Base-by-base conservation (phyloP, 2,329 filamentous ascomycete genomes). In the Gyromitra esculenta region DNA sequence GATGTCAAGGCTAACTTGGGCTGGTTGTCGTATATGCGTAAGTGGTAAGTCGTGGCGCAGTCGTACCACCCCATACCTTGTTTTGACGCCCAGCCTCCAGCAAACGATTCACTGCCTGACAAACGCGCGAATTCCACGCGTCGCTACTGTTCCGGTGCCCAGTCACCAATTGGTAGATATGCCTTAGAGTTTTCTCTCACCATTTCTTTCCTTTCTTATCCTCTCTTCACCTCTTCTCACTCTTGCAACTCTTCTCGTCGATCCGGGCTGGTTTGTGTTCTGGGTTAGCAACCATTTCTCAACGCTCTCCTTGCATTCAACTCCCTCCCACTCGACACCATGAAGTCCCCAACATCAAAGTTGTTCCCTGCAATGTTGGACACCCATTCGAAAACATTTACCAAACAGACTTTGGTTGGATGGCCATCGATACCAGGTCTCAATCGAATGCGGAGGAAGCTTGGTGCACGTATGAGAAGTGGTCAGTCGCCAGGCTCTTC, bases 391-490 rank as follows among this genome's bases (percentile, higher is more conserved):
- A 63, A 67, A 63, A 60, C 75, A n/a, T 77, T 77, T 50, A 77
- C 71, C 57, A 77, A 77, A 68, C 73, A 78, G 62, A 76, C 66
- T 25, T 76, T 76, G 18, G 21, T 81, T 41, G 80, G 79, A 65
- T 81, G 80, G 80, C 78, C 80, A 21, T 78, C 80, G 59, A 75
- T 81, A 66, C 78, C 79, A 31, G 80, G 78, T 41, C 73, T 80
- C 59, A 78, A 79, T 60, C 72, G 80, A 45, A 76, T 81, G 72
- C 78, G 79, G 71, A 80, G 91, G 81, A 89, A 88, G 84, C 86
- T 91, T 83, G 87, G 91, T 77, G 92, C 90, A 74, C 91, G 90
- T 81, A 86, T 92, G 81, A 89, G 89, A 79, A 89, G 89, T 81
- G 85, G 89, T 79, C 85, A 89, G 81, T 89, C 90, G 54, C 89